A percentile compares a stretch with the other conserved stretches of the same genome.
These are phyloP conservation scores for Beauveria medogensis DNA, from an alignment of 2,329 filamentous ascomycete species.

Conservation along the genomic window DNA sequence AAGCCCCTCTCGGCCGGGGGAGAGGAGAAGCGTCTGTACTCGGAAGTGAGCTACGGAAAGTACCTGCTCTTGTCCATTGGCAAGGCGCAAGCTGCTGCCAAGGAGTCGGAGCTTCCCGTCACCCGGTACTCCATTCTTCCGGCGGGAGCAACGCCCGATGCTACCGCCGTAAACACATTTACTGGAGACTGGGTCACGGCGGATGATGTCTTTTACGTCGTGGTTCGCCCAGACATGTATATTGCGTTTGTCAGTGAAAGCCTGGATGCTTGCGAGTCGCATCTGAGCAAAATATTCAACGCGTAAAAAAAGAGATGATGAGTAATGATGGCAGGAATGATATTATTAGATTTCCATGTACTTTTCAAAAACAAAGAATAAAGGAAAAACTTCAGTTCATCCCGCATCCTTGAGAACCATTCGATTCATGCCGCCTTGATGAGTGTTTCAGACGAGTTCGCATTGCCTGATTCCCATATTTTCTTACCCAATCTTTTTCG, in stretches of 20 bases:
- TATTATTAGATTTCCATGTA: not conserved
- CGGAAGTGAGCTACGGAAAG: slow-evolving; percentile 23
- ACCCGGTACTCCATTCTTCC: slow-evolving; percentile 4
- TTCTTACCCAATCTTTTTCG: not conserved
- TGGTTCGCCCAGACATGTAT: slow-evolving; percentile 34
- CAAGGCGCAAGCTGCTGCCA: not conserved
- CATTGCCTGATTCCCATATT: no score
- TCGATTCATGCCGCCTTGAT: no score
- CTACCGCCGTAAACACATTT: slow-evolving; percentile 17
- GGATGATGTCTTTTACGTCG: slow-evolving; percentile 22
- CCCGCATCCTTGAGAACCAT: no score
- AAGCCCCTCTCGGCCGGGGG: not conserved
- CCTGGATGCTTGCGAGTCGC: not conserved
- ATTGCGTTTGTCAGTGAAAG: slow-evolving; percentile 18
- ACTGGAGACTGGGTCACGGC: slow-evolving; percentile 22
- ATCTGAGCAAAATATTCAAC: not conserved
- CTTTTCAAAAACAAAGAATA: not conserved
- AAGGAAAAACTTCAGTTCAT: no score
- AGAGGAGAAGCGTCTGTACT: slow-evolving; percentile 23
- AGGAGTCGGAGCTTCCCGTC: not conserved
- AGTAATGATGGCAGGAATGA: not conserved
- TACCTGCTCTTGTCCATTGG: slow-evolving; percentile 21
- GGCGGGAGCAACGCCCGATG: not conserved
- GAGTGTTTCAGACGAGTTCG: no score
- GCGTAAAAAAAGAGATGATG: not conserved